Evolutionary conservation across 23 red algal species (phyloP).

Genomic region (Gracilaria gracilis): DNA sequence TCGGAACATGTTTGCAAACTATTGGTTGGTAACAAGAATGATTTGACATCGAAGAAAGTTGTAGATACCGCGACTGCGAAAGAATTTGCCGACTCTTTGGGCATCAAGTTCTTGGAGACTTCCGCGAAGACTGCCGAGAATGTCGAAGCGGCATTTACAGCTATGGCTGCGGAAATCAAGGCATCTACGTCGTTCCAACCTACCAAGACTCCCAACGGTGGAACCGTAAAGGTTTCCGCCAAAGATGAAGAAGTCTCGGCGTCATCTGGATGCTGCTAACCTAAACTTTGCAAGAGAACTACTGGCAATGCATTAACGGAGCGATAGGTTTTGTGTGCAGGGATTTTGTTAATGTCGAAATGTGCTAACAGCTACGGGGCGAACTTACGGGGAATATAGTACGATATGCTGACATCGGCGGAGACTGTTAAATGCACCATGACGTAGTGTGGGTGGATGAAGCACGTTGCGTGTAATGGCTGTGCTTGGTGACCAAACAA

Average conservation of each 20-base stretch:
- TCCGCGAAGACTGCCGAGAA: slow-evolving; percentile 97
- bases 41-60: slow-evolving; percentile 91
- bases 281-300: not conserved
- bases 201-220: slow-evolving; percentile 76
- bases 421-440: slow-evolving; percentile 83
- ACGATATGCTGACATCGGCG: slow-evolving; percentile 58
- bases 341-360: slow-evolving; percentile 19
- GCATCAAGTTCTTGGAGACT: slow-evolving; percentile 97
- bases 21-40: slow-evolving; percentile 99
- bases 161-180: slow-evolving; percentile 98
- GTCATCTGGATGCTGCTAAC: slow-evolving; percentile 85
- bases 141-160: slow-evolving; percentile 95
- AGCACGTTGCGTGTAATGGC: slow-evolving; percentile 84
- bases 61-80: slow-evolving; percentile 92
- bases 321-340: slow-evolving; percentile 8
- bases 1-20: slow-evolving; percentile 97
- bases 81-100: slow-evolving; percentile 95
- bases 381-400: slow-evolving; percentile 73
- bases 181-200: slow-evolving; percentile 87
- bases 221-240: slow-evolving; percentile 77
- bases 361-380: slow-evolving; percentile 34
- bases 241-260: slow-evolving; percentile 82
- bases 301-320: slow-evolving; percentile 4
- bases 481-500: slow-evolving; percentile 73
- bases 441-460: slow-evolving; percentile 68